phyloP scores from a whole-genome alignment of 192 early-diverging fungal genomes.

The Backusella circina region DNA sequence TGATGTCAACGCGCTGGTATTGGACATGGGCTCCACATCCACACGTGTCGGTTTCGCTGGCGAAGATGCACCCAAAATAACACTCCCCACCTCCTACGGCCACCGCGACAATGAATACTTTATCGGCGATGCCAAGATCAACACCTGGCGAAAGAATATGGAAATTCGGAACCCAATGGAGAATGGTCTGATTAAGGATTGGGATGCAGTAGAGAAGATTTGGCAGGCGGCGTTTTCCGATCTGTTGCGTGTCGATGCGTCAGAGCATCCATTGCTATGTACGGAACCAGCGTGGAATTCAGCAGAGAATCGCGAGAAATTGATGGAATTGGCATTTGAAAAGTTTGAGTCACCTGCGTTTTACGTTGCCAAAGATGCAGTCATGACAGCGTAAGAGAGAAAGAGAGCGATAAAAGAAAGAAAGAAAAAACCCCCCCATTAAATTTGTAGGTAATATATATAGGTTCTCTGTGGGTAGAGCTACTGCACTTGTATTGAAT shows the following conservation, averaged over 20 bases:
- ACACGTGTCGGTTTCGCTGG: slow-evolving; percentile 93
- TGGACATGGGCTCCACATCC: slow-evolving; percentile 86
- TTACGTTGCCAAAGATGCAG: slow-evolving; percentile 87
- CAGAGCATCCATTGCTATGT: slow-evolving; percentile 88
- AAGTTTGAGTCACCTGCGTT: slow-evolving; percentile 89
- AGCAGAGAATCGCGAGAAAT: slow-evolving; percentile 75
- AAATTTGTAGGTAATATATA: not conserved
- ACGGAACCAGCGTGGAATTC: slow-evolving; percentile 92
- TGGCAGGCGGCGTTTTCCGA: slow-evolving; percentile 82
- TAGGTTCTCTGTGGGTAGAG: slow-evolving; percentile 84
- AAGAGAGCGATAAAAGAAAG: not conserved
- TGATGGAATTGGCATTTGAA: slow-evolving; percentile 95
- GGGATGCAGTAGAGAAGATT: slow-evolving; percentile 88
- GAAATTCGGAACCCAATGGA: slow-evolving; percentile 80
- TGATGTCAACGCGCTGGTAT: slow-evolving; percentile 89
- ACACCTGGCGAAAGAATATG: slow-evolving; percentile 72
- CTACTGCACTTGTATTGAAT: slow-evolving; percentile 90
- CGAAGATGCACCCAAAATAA: slow-evolving; percentile 86
- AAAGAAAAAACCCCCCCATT: not conserved
- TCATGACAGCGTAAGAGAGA: slow-evolving; percentile 77
- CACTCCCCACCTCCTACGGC: slow-evolving; percentile 85
- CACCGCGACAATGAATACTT: slow-evolving; percentile 38
- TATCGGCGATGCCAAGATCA: slow-evolving; percentile 67
- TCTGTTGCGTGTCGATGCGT: slow-evolving; percentile 65
- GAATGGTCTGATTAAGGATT: slow-evolving; percentile 86